Percentiles rank a stretch among this genome's conserved stretches.
phyloP scores from a whole-genome alignment of 352 stramenopile genomes.

The Phytophthora pseudosyringae region DNA sequence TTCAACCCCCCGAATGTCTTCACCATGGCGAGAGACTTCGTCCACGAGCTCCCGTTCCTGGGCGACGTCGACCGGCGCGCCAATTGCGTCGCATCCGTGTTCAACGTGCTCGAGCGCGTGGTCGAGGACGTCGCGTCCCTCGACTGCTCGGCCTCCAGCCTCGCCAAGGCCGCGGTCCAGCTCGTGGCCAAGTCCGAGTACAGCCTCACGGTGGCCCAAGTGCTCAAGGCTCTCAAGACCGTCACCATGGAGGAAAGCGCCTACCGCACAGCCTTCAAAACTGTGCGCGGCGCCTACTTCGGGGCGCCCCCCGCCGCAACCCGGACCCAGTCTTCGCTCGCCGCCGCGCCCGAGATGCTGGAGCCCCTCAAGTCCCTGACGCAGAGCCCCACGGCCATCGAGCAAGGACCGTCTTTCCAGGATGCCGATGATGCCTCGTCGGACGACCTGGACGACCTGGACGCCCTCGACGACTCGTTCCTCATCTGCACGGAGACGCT shows the following conservation, averaged over 20 bases:
- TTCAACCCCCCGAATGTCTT: constrained; percentile 73
- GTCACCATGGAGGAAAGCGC: constrained; percentile 30
- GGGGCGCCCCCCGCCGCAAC: neutral
- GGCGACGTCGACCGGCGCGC: constrained; percentile 22
- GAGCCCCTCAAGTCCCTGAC: constrained; percentile 36
- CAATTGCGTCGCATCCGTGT: constrained; percentile 45
- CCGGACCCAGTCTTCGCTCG: constrained; percentile 20
- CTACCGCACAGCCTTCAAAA: constrained; percentile 44
- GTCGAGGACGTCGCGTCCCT: constrained; percentile 44
- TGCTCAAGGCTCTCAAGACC: constrained; percentile 30
- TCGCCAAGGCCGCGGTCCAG: constrained; percentile 56
- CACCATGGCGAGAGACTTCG: constrained; percentile 71
- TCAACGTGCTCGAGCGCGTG: constrained; percentile 47
- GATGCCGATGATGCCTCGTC: constrained; percentile 14
- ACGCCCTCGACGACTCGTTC: constrained; percentile 29
- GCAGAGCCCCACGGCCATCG: constrained; percentile 42
- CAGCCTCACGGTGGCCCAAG: constrained; percentile 31
- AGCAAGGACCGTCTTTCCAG: constrained; percentile 24
- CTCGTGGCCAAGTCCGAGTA: constrained; percentile 49
- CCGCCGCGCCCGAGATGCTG: constrained; percentile 25
- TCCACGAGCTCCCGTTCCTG: constrained; percentile 43
- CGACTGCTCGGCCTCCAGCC: constrained; percentile 46
- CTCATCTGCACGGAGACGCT: constrained; percentile 45
- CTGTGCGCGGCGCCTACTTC: constrained; percentile 44
- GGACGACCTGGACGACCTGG: constrained; percentile 2